phyloP scores from a whole-genome alignment of 306 rosid genomes.

The Casuarina equisetifolia region DNA sequence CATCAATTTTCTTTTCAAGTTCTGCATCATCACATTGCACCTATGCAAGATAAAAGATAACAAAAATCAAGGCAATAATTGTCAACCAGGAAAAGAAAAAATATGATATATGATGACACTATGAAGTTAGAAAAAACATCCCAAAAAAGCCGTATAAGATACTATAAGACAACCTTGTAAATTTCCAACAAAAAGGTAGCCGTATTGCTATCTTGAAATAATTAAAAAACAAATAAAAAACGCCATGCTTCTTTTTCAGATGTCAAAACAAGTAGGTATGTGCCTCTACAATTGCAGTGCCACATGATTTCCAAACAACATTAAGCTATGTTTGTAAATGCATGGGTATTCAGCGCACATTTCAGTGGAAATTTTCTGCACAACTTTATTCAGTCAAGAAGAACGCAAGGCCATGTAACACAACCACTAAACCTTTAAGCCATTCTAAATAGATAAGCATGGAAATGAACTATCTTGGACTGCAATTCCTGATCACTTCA shows the following conservation, averaged over 20 bases:
- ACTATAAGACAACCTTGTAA: not conserved
- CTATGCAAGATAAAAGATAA: conserved; percentile 38
- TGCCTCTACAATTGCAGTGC: not conserved
- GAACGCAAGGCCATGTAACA: not conserved
- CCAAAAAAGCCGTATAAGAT: not conserved
- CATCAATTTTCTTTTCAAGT: conserved; percentile 91
- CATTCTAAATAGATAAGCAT: not conserved
- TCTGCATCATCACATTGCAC: conserved; percentile 95
- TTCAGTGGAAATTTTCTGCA: not conserved
- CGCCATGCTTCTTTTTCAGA: not conserved
- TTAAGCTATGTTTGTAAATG: not conserved
- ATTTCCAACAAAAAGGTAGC: not conserved
- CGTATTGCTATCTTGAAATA: not conserved
- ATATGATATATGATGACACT: not conserved
- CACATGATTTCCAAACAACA: not conserved
- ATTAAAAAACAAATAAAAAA: not conserved
- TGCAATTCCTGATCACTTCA: not conserved
- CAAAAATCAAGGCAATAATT: not conserved
- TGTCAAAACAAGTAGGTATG: not conserved
- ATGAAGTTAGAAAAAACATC: not conserved
- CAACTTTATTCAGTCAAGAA: not conserved
- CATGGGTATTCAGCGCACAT: not conserved
- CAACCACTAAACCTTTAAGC: not conserved
- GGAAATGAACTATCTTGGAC: not conserved
- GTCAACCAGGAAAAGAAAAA: not conserved